A percentile compares a stretch with the other conserved stretches of the same genome.
Evolutionary conservation across 345 rosid species (phyloP).

Genomic region (Camelina laxa): DNA sequence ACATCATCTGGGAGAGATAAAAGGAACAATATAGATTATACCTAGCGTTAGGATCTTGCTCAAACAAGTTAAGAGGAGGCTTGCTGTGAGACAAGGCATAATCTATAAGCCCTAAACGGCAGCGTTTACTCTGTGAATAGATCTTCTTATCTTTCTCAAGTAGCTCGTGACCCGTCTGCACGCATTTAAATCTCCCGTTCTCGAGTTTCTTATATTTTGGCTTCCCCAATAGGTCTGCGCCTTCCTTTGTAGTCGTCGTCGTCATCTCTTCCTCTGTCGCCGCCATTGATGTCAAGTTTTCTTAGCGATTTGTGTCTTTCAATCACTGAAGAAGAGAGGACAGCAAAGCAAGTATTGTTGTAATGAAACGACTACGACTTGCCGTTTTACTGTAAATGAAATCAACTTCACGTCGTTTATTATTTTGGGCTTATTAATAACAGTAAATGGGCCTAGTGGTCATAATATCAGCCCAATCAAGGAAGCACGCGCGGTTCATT

Average conservation of each 20-base stretch:
- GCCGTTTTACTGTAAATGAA: conserved; percentile 31
- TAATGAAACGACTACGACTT: not conserved
- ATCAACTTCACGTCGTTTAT: conserved; percentile 28
- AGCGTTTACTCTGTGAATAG: conserved; percentile 77
- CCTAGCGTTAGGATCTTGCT: conserved; percentile 80
- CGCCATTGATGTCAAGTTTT: conserved; percentile 39
- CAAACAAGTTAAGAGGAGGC: conserved; percentile 87
- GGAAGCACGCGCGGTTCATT: not conserved
- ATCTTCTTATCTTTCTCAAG: conserved; percentile 71
- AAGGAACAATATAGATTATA: conserved; percentile 25
- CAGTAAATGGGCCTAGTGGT: conserved; percentile 17
- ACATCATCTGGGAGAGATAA: not conserved
- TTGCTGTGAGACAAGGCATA: conserved; percentile 65
- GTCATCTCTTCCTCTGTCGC: conserved; percentile 39
- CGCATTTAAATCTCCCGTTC: conserved; percentile 85
- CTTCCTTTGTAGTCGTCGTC: conserved; percentile 64
- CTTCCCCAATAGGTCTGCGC: conserved; percentile 64
- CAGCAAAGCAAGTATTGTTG: conserved; percentile 27
- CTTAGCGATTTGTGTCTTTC: conserved; percentile 20
- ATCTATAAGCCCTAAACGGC: conserved; percentile 91
- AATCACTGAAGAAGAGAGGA: conserved; percentile 11
- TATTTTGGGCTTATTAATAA: not conserved
- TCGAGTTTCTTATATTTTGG: conserved; percentile 66
- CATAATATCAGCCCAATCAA: not conserved
- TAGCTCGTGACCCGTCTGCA: conserved; percentile 91